phyloP scores from a whole-genome alignment of 441 rosid genomes.

The Kokia cookei region DNA sequence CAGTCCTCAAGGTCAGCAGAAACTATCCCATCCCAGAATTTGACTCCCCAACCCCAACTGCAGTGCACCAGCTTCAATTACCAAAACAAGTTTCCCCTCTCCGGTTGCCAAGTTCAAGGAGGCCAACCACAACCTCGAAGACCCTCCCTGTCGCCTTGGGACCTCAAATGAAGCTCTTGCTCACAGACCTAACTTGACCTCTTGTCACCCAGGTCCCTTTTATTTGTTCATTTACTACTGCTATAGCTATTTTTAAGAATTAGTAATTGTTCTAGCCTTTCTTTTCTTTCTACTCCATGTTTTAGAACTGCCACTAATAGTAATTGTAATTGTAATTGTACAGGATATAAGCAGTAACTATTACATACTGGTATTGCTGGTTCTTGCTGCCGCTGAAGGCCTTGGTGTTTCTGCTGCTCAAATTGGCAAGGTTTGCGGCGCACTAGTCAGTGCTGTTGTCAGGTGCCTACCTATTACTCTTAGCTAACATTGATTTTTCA shows the following conservation, averaged over 20 bases:
- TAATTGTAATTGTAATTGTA: not conserved
- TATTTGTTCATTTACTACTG: too few species aligned
- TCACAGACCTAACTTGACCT: constrained; percentile 63
- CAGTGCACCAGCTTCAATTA: constrained; percentile 79
- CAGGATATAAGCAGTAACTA: not conserved
- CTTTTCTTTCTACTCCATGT: too few species aligned
- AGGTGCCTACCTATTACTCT: constrained; percentile 35
- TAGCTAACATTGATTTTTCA: not conserved
- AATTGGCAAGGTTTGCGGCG: constrained; percentile 82
- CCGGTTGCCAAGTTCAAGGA: constrained; percentile 47
- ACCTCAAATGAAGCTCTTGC: constrained; percentile 92
- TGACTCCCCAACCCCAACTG: constrained; percentile 27
- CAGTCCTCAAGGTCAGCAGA: constrained; percentile 14
- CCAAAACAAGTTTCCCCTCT: constrained; percentile 72
- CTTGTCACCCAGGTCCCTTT: constrained; percentile 47
- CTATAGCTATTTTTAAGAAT: too few species aligned
- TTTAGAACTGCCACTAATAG: not conserved
- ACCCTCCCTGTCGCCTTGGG: constrained; percentile 82
- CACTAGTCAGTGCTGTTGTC: constrained; percentile 75
- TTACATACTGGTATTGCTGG: constrained; percentile 56
- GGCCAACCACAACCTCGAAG: constrained; percentile 74
- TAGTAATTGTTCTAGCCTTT: not conserved
- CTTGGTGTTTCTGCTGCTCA: constrained; percentile 90
- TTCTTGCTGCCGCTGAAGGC: constrained; percentile 95
- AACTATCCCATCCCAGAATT: constrained; percentile 53